Base-by-base conservation (phyloP, 768 basidiomycete species). In the Thelephora aurantiotincta region DNA sequence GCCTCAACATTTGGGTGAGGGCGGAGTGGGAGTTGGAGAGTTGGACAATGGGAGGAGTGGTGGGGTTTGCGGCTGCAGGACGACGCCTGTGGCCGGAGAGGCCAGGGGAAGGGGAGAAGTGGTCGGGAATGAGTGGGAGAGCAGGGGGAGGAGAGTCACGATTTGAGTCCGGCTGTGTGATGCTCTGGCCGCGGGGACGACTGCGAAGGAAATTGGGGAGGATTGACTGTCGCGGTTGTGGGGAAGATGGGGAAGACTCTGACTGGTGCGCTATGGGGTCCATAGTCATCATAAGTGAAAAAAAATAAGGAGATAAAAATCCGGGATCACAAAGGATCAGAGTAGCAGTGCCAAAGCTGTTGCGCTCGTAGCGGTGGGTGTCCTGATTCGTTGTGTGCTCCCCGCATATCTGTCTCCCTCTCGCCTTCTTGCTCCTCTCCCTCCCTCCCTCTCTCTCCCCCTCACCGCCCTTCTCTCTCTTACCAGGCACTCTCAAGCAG, bases 181-280 rank as follows among this genome's bases (percentile, higher is more conserved):
- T 59, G 30, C 80, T 82, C 41, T 73, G 66, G 59, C 80, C 82
- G 55, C 81, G 71, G 14, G 80, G 81, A 51, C 82, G 68, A 42
- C 74, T 75, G 50, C 82, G 77, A 51, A 87, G 69, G 61, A 85
- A 77, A 45, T 78, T 78, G 50, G 81, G 77, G 43, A 87, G 71
- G 60, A 87, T 83, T 51, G 78, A 78, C 48, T 75, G 68, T 48
- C 82, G 69, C 33, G 71, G 61, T 35, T 64, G 59, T 35, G 63
- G 58, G 35, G 66, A 58, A 37, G 36, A 2, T 13, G 36, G 36
- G 14, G 38, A 41, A 16, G 22, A 16, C 16, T 41, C 38, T 22
- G 38, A 14, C 7, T 16, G 16, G 18, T 16, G 16, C 4, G 38
- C 14, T 41, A 41, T 9, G 16, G 38, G 38, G 11, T 41, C 38